Base-by-base conservation (phyloP, 2,329 filamentous ascomycete species). In the Curvularia sp. region DNA sequence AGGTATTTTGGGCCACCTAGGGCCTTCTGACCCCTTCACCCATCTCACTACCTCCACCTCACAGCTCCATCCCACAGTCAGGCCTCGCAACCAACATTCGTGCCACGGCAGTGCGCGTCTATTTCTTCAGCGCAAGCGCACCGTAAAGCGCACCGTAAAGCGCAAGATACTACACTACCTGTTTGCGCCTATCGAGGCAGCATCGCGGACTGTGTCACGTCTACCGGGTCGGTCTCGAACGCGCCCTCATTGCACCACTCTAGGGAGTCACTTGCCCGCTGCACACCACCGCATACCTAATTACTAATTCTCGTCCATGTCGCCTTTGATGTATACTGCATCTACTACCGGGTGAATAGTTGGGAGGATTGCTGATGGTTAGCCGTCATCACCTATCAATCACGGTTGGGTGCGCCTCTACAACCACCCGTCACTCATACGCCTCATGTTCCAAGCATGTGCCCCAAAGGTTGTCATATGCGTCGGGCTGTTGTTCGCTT, bases 1-100 rank as follows among this genome's bases (percentile, higher is more conserved):
- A 35, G 42, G 41, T 43, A 9, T n/a, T 30, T 30, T 22, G 48
- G 24, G 26, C 15, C 31, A 35, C 6, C 47, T 30, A 13, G 39
- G 24, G 38, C 33, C 35, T 31, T 42, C 18, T 26, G 39, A 18
- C 20, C 46, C 47, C 31, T 38, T 41, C 44, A 39, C 39, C 31
- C 33, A 38, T 53, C 49, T 49, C 53, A 28, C 53, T 46, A 50
- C 50, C 50, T 15, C 24, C 20, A 47, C 38, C 49, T 53, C 44
- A 48, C 38, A 24, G 43, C 38, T 22, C 35, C 38, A 48, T 20
- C 30, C 28, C 18, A 9, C 42, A 44, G 42, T 28, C 24, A 8
- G 13, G 8, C 26, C 20, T 38, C 26, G 31, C 55, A 42, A 39
- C 48, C 51, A 26, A 28, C 24, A 22, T 47, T 24, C 28, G 31